Percentiles rank a stretch among this genome's conserved stretches.
Conservation (phyloP, 352 stramenopile species). For the Pythium phragmiticola region DNA sequence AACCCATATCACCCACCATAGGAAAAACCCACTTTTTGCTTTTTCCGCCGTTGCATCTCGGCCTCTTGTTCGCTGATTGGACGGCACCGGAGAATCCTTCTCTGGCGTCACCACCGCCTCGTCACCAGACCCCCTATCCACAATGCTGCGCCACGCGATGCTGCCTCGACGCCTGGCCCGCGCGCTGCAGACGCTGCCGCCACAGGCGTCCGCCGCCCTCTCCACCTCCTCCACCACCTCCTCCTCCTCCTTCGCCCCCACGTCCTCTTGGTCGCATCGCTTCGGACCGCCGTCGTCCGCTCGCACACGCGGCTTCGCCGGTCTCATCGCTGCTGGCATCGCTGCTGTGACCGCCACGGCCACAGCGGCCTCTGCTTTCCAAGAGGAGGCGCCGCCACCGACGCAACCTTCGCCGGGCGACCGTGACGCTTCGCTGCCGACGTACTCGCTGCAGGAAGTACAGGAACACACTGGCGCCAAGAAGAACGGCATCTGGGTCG, state of each 20-base stretch:
- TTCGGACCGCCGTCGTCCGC: background rate
- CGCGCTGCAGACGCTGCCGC: slow-evolving; percentile 9
- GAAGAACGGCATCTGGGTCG: slow-evolving; percentile 90
- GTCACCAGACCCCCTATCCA: background rate
- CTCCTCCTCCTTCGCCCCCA: background rate
- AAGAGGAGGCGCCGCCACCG: slow-evolving; percentile 2
- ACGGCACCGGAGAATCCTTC: background rate
- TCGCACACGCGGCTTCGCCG: background rate
- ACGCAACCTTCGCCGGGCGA: slow-evolving; percentile 27
- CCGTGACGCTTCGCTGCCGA: slow-evolving; percentile 47
- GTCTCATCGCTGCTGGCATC: slow-evolving; percentile 6
- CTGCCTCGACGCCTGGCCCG: background rate
- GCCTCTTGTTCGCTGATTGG: slow-evolving; percentile 19
- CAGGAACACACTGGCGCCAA: slow-evolving; percentile 69
- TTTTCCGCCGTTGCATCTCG: slow-evolving; percentile 27
- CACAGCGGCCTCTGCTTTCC: slow-evolving; percentile 25
- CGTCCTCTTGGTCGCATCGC: background rate
- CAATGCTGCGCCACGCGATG: slow-evolving; percentile 9
- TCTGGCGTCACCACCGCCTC: background rate
- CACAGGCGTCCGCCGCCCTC: background rate
- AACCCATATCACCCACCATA: slow-evolving; percentile 4
- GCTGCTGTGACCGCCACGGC: slow-evolving; percentile 2
- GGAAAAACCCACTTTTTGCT: slow-evolving; percentile 6
- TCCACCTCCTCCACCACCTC: background rate
- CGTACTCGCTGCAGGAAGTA: slow-evolving; percentile 68